Evolutionary conservation across 2,329 filamentous ascomycete species (phyloP).

Genomic region (Beauveria sp.): DNA sequence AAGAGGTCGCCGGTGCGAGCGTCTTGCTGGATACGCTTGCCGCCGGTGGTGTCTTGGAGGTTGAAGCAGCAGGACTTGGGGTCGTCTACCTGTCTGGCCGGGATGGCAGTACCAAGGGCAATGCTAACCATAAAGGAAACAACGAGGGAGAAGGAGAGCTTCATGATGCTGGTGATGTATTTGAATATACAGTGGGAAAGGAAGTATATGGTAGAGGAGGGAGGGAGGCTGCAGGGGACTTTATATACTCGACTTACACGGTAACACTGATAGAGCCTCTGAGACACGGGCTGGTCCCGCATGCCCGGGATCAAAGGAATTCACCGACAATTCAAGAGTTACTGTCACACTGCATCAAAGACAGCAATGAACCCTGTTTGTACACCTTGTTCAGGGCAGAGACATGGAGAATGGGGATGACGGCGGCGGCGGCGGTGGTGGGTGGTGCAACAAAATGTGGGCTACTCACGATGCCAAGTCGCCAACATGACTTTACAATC

Average conservation of each 20-base stretch:
- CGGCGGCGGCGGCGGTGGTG: too few species aligned
- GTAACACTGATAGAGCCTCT: not conserved
- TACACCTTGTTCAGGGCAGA: not conserved
- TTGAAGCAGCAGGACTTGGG: constrained; percentile 25
- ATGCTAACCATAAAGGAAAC: not conserved
- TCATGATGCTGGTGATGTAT: not conserved
- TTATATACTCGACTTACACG: constrained; percentile 12
- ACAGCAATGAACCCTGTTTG: not conserved
- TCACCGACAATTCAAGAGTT: not conserved
- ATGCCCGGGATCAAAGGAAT: not conserved
- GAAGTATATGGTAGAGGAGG: not conserved
- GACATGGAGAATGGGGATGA: not conserved
- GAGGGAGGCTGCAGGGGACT: constrained; percentile 16
- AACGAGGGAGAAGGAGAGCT: not conserved
- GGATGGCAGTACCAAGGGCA: constrained; percentile 13
- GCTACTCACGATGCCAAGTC: not conserved
- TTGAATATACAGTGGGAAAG: constrained; percentile 10
- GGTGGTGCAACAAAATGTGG: not conserved
- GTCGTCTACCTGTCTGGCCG: constrained; percentile 14
- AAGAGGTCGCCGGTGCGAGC: constrained; percentile 20
- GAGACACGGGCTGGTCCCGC: not conserved
- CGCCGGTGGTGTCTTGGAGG: constrained; percentile 19
- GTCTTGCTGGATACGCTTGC: constrained; percentile 21
- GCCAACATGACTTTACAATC: not conserved
- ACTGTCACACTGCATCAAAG: not conserved